These are phyloP conservation scores for Colletotrichum limetticola DNA, from an alignment of 2,329 filamentous ascomycete genomes.

Conservation along the genomic window DNA sequence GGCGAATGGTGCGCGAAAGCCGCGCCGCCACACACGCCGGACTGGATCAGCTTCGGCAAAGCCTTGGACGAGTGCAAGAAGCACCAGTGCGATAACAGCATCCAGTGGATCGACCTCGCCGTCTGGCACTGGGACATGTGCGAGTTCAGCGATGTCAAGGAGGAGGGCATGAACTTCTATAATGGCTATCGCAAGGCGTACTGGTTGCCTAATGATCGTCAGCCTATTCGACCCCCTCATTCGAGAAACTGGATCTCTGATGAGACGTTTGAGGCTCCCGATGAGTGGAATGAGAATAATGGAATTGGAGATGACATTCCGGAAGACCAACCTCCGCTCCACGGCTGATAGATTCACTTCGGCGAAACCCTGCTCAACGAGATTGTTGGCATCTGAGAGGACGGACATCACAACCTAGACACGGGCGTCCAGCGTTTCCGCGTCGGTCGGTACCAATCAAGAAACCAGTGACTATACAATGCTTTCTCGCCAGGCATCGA, in stretches of 20 bases:
- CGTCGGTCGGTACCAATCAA: too few relatives aligned
- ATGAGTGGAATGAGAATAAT: too few relatives aligned
- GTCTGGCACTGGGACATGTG: background rate
- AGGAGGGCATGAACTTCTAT: background rate
- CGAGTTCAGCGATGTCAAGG: background rate
- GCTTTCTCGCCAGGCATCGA: too few relatives aligned
- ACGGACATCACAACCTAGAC: too few relatives aligned
- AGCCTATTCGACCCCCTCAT: background rate
- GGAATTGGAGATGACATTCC: too few relatives aligned
- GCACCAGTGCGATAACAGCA: background rate
- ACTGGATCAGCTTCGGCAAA: background rate
- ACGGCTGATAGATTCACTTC: too few relatives aligned
- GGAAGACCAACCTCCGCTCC: too few relatives aligned
- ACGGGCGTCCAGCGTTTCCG: too few relatives aligned
- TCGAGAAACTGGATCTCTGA: background rate
- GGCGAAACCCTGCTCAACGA: too few relatives aligned
- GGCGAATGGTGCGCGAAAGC: background rate
- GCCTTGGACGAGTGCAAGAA: conserved; percentile 1
- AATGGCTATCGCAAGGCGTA: background rate
- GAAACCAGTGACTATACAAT: too few relatives aligned
- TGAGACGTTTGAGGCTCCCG: background rate
- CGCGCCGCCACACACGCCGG: background rate
- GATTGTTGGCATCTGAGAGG: too few relatives aligned
- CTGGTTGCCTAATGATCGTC: background rate
- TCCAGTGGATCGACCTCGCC: background rate